Conservation (phyloP, 2,329 filamentous ascomycete genomes). For the Lecanicillium sp. region DNA sequence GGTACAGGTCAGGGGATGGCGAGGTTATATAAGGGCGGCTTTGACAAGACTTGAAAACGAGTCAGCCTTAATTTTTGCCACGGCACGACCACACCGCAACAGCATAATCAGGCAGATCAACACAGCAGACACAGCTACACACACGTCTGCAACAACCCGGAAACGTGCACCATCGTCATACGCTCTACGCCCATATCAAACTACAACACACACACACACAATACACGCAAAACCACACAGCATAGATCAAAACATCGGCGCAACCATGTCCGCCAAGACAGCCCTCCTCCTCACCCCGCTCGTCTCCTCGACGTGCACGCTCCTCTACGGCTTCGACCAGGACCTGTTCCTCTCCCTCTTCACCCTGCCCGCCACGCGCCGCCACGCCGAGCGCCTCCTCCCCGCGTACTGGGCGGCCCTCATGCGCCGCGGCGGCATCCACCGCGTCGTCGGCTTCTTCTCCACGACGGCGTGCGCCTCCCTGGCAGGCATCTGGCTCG, state of each 20-base stretch:
- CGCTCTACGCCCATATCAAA: background rate
- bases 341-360: constrained; percentile 36
- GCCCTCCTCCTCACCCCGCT: constrained; percentile 39
- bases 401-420: constrained; percentile 38
- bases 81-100: too few relatives aligned
- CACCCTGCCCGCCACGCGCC: constrained; percentile 23
- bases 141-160: too few relatives aligned
- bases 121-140: too few relatives aligned
- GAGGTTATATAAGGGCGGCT: too few relatives aligned
- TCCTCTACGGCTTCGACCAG: constrained; percentile 41
- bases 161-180: too few relatives aligned
- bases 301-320: constrained; percentile 40
- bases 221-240: background rate
- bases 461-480: constrained; percentile 28
- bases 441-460: constrained; percentile 29
- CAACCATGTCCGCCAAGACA: constrained; percentile 9
- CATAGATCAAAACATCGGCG: background rate
- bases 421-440: constrained; percentile 31
- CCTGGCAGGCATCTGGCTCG: constrained; percentile 21
- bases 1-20: too few relatives aligned
- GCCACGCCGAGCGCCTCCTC: constrained; percentile 30
- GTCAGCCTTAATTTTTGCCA: too few relatives aligned
- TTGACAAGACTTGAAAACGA: too few relatives aligned
- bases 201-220: background rate
- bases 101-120: too few relatives aligned